phyloP scores from a whole-genome alignment of 768 basidiomycete genomes.

The Termitomyces sp. region DNA sequence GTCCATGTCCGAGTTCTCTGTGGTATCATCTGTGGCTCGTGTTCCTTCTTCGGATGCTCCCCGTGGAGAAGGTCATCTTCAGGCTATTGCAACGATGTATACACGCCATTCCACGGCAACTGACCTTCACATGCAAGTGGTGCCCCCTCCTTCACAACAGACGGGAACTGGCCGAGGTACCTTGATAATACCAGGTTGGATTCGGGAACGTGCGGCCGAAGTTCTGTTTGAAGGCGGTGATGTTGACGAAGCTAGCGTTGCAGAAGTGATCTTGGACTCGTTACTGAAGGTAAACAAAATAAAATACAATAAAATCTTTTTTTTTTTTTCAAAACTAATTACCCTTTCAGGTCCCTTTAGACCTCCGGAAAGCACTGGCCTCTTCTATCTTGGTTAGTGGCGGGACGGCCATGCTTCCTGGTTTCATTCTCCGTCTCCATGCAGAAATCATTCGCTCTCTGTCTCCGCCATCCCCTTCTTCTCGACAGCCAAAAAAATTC shows the following conservation, averaged over 20 bases:
- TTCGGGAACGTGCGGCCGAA: conserved; percentile 88
- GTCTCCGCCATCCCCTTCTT: conserved; percentile 26
- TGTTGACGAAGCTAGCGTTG: conserved; percentile 80
- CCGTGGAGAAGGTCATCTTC: conserved; percentile 47
- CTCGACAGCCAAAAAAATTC: conserved; percentile 31
- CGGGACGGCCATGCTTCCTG: conserved; percentile 88
- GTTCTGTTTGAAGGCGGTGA: conserved; percentile 88
- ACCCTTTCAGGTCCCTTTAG: conserved; percentile 69
- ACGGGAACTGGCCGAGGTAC: conserved; percentile 72
- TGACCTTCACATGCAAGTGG: conserved; percentile 63
- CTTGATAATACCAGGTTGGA: conserved; percentile 89
- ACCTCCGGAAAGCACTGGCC: conserved; percentile 80
- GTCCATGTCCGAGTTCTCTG: conserved; percentile 53
- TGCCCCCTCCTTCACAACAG: conserved; percentile 62
- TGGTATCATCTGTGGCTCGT: conserved; percentile 35
- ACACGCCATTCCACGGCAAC: conserved; percentile 74
- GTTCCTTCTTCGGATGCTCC: conserved; percentile 25
- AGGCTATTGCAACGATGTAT: conserved; percentile 67
- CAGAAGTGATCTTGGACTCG: conserved; percentile 74
- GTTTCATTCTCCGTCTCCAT: conserved; percentile 88
- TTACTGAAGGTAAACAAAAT: conserved; percentile 60
- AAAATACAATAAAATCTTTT: not conserved
- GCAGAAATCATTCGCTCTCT: conserved; percentile 67
- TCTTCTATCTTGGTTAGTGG: conserved; percentile 84
- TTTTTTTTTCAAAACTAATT: not conserved